phyloP scores from a whole-genome alignment of 164 flowering plant species.

The Nelumbo lutea region DNA sequence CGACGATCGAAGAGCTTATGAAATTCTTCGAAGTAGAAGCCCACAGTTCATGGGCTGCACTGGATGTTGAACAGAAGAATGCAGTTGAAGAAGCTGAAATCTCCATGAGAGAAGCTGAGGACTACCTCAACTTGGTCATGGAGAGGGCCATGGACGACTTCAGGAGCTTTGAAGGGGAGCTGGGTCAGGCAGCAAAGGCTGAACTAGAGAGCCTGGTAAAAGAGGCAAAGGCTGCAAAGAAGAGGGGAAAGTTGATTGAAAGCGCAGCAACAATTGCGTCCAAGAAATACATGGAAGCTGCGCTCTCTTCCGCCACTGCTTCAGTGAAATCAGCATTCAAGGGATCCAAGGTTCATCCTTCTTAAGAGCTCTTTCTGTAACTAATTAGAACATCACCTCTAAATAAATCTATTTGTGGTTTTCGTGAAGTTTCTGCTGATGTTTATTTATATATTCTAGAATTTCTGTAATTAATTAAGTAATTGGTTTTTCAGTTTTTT shows the following conservation, averaged over 20 bases:
- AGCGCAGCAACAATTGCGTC: constrained; percentile 50
- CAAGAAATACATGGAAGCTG: constrained; percentile 66
- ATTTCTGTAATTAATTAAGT: too few relatives aligned
- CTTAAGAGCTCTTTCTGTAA: constrained; percentile 17
- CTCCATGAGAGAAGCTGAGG: constrained; percentile 56
- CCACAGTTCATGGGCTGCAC: constrained; percentile 69
- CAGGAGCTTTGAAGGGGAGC: constrained; percentile 51
- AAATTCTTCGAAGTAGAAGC: constrained; percentile 73
- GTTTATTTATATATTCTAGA: too few relatives aligned
- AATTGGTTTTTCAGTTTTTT: too few relatives aligned
- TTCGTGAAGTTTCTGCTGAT: too few relatives aligned
- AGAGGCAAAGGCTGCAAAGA: constrained; percentile 44
- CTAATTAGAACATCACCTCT: too few relatives aligned
- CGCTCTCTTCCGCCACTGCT: constrained; percentile 54
- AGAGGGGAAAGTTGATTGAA: constrained; percentile 48
- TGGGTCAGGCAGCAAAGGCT: constrained; percentile 27
- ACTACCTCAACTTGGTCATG: constrained; percentile 58
- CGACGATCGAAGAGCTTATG: constrained; percentile 68
- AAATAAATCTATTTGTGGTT: too few relatives aligned
- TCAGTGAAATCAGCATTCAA: constrained; percentile 70
- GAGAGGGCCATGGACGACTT: constrained; percentile 72
- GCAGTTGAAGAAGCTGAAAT: constrained; percentile 48
- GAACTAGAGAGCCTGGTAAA: constrained; percentile 40
- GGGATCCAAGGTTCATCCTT: constrained; percentile 68
- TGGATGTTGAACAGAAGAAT: constrained; percentile 39